phyloP scores from a whole-genome alignment of 768 basidiomycete genomes.

The Lactarius vividus region DNA sequence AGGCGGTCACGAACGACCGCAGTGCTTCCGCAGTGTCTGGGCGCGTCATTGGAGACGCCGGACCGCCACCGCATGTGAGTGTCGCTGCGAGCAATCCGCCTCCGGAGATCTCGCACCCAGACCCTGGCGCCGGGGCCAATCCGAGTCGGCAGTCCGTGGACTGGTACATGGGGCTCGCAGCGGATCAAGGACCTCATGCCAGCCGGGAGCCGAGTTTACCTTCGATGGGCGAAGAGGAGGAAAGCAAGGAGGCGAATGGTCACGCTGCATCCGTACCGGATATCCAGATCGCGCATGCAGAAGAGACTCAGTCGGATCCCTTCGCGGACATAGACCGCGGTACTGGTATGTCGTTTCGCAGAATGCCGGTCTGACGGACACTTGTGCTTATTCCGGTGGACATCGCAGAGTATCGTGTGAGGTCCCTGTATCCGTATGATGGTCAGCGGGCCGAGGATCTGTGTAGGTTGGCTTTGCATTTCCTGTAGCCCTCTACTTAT shows the following conservation, averaged over 20 bases:
- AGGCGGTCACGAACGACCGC: constrained; percentile 80
- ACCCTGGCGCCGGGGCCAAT: constrained; percentile 36
- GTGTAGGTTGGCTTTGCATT: constrained; percentile 47
- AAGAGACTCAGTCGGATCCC: constrained; percentile 42
- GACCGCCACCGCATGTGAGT: constrained; percentile 68
- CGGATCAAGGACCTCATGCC: constrained; percentile 49
- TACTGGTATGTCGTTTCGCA: constrained; percentile 44
- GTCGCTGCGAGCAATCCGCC: constrained; percentile 43
- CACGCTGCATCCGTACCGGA: constrained; percentile 44
- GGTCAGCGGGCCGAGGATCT: constrained; percentile 89
- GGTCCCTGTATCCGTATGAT: constrained; percentile 81
- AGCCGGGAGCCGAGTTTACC: constrained; percentile 43
- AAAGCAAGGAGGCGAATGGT: constrained; percentile 41
- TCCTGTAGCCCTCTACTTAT: constrained; percentile 15
- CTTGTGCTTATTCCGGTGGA: constrained; percentile 14
- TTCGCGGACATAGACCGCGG: constrained; percentile 73
- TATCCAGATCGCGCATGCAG: constrained; percentile 52
- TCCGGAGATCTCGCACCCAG: constrained; percentile 39
- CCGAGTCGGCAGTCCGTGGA: constrained; percentile 68
- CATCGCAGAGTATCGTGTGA: constrained; percentile 62
- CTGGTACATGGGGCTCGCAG: constrained; percentile 88
- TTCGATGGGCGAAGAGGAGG: constrained; percentile 59
- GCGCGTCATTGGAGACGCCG: constrained; percentile 70
- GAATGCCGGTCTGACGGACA: neutral
- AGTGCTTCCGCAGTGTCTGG: constrained; percentile 70